These are phyloP conservation scores for Samsoniella hepiali DNA, from an alignment of 2,329 filamentous ascomycete genomes.

Conservation along the genomic window DNA sequence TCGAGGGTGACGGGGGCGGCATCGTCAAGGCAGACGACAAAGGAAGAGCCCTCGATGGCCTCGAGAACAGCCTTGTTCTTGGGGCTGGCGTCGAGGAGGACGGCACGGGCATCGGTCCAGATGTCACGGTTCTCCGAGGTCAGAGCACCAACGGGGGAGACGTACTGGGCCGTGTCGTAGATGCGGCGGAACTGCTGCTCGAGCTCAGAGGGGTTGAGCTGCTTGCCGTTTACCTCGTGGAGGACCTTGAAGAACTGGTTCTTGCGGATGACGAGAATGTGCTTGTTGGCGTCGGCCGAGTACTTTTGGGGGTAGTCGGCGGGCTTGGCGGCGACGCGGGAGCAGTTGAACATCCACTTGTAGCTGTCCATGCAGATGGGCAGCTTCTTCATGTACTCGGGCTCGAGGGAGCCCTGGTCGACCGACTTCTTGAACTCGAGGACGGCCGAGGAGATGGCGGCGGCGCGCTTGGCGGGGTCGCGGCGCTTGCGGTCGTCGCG, in stretches of 20 bases:
- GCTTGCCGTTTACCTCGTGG: slow-evolving; percentile 76
- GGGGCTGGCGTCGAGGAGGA: slow-evolving; percentile 71
- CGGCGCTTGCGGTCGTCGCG: slow-evolving; percentile 85
- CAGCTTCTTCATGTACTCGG: slow-evolving; percentile 97
- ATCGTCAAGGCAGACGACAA: slow-evolving; percentile 91
- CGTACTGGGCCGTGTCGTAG: slow-evolving; percentile 70
- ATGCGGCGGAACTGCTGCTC: slow-evolving; percentile 85
- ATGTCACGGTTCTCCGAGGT: slow-evolving; percentile 92
- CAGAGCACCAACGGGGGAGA: slow-evolving; percentile 74
- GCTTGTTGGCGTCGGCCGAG: slow-evolving; percentile 68
- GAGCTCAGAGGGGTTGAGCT: slow-evolving; percentile 84
- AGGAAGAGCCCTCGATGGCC: slow-evolving; percentile 83
- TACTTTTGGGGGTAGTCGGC: slow-evolving; percentile 84
- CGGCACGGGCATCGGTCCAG: slow-evolving; percentile 79
- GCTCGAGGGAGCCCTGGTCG: slow-evolving; percentile 77
- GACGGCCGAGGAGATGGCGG: slow-evolving; percentile 78
- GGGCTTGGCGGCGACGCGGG: slow-evolving; percentile 77
- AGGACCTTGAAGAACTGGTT: slow-evolving; percentile 96
- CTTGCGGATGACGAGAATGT: slow-evolving; percentile 88
- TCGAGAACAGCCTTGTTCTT: slow-evolving; percentile 75
- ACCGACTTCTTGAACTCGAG: slow-evolving; percentile 95
- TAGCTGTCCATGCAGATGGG: slow-evolving; percentile 99
- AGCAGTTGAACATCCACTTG: slow-evolving; percentile 98
- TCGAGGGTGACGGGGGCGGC: slow-evolving; percentile 87
- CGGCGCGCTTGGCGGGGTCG: slow-evolving; percentile 87